Evolutionary conservation across 768 basidiomycete species (phyloP), one percentile per base, ranked within the genome.

Genomic region (Tulasnella calospora): DNA sequence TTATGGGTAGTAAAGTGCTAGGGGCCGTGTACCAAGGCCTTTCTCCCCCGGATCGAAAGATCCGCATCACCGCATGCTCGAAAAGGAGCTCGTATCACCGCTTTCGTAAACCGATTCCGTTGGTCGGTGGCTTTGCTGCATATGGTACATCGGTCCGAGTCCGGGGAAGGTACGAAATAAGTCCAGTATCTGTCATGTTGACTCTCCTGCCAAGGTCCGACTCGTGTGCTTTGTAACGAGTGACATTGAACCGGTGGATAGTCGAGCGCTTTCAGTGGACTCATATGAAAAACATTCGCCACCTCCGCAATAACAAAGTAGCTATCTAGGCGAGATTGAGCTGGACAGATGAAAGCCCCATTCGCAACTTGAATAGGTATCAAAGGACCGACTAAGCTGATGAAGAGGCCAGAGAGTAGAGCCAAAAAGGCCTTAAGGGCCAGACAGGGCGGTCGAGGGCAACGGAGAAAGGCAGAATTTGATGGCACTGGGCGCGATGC

Each of bases 391-490:
- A 67, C 61, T 33, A 35, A 30, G 1, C 30, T 35, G 61, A 51
- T n/a, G 21, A 23, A n/a, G 2, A 51, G 61, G 51, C 51, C 51
- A 35, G 33, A 35, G 61, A 67, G 61, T 8, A 35, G 61, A 67
- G 61, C 23, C 61, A 67, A 67, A 67, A 67, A 30, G 61, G 61
- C 61, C 61, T 67, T 67, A 67, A 35, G 61, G 61, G 61, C n/a
- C n/a, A 27, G n/a, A 46, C 46, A 46, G 23, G 23, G 23, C 3
- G 21, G 51, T 10, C 47, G 47, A 2, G 61, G 61, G 61, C 61
- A 35, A 67, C 61, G 61, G 61, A 67, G 15, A 67, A 67, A 67
- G 61, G 61, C 61, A 67, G 61, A 67, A 67, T 67, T 67, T 67
- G 61, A 67, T 67, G 61, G 61, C 23, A 33, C 5, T 10, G 33